These are phyloP conservation scores for Phytopythium helicoides DNA, from an alignment of 352 stramenopile genomes.

Conservation along the genomic window DNA sequence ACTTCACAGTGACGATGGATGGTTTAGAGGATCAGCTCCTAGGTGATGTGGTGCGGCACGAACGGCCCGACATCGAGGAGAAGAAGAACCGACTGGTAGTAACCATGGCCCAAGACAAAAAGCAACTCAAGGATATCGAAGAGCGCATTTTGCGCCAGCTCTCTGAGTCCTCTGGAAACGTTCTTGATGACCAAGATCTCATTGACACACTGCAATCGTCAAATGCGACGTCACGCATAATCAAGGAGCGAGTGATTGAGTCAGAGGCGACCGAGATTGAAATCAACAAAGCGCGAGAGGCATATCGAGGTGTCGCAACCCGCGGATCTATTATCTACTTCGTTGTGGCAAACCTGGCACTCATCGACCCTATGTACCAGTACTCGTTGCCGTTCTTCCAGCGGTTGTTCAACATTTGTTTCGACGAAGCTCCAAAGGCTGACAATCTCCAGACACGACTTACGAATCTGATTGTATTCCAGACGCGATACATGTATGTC, in stretches of 20 bases:
- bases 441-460: slow-evolving; percentile 63
- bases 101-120: slow-evolving; percentile 92
- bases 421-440: slow-evolving; percentile 68
- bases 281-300: slow-evolving; percentile 88
- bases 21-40: slow-evolving; percentile 92
- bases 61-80: slow-evolving; percentile 92
- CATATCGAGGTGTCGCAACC: slow-evolving; percentile 90
- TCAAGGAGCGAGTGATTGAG: slow-evolving; percentile 90
- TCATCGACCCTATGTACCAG: slow-evolving; percentile 96
- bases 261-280: slow-evolving; percentile 89
- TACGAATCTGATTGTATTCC: slow-evolving; percentile 83
- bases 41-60: slow-evolving; percentile 89
- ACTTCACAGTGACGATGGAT: slow-evolving; percentile 95
- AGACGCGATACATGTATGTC: slow-evolving; percentile 91
- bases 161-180: slow-evolving; percentile 90
- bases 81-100: slow-evolving; percentile 93
- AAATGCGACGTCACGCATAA: slow-evolving; percentile 82
- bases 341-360: slow-evolving; percentile 89
- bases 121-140: slow-evolving; percentile 92
- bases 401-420: slow-evolving; percentile 90
- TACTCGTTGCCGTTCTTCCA: slow-evolving; percentile 94
- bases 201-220: slow-evolving; percentile 86
- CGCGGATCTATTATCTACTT: slow-evolving; percentile 95
- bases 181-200: slow-evolving; percentile 91
- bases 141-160: slow-evolving; percentile 91